Evolutionary conservation across 2,329 filamentous ascomycete species (phyloP), one percentile per base, ranked within the genome.

Genomic region (Ascochyta rabiei): DNA sequence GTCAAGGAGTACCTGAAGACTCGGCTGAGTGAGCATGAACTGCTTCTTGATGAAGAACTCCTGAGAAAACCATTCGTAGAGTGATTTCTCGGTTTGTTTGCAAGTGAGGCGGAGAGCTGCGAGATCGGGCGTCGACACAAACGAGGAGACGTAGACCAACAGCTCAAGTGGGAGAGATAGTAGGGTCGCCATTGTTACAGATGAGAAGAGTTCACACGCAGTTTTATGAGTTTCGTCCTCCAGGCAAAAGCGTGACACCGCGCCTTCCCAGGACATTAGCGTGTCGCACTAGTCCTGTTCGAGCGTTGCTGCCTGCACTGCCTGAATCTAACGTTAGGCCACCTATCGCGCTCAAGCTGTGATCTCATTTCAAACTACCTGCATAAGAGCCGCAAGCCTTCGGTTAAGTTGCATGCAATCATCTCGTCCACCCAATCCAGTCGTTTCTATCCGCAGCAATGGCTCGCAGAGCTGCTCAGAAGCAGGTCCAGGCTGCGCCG

Each of bases 21-120:
- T 88, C 60, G 78, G 72, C 30, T 82, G 75, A 1, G 81, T 81
- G 48, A 88, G 61, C 82, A 87, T 86, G 72, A 89, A 89, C 65
- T 89, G 86, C 63, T 82, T 84, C 69, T 84, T 85, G 45, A 76
- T 78, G 72, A 90, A 89, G 76, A 87, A 89, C 59, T 88, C 85
- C 21, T 76, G 76, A 24, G 81, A 77, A 61, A 89, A 89, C 30
- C 76, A 77, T 43, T 79, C 75, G 69, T 84, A 84, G 12, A 88
- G 75, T 1, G 77, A 74, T 18, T 72, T 72, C 66, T 89, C 85
- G 12, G 86, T 66, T 16, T 76, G 69, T 50, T 80, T 84, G 75
- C 84, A 87, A 2, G 79, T 79, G 15, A 80, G 72, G 6, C 87
- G 85, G 7, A 89, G 67, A 12, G 73, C 68, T 53, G 81, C 77